These are phyloP conservation scores for Candida incommunis DNA, from an alignment of 805 yeast species.

Conservation along the genomic window DNA sequence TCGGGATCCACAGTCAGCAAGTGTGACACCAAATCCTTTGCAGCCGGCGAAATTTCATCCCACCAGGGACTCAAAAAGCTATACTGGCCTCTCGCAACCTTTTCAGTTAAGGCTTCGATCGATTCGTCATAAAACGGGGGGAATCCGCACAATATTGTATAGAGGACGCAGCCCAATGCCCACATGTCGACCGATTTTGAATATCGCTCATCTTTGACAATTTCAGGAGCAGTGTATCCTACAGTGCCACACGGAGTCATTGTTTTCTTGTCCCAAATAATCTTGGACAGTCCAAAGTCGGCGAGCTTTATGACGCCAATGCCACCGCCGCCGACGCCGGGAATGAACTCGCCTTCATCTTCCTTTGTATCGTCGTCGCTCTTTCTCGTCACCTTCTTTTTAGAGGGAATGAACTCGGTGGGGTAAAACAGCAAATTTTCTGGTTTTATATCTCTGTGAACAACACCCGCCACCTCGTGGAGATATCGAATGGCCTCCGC, in stretches of 20 bases:
- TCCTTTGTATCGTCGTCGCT: slow-evolving; percentile 34
- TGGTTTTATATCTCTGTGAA: slow-evolving; percentile 74
- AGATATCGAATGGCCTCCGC: slow-evolving; percentile 56
- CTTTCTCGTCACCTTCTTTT: slow-evolving; percentile 19
- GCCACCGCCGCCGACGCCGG: slow-evolving; percentile 83
- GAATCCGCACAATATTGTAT: slow-evolving; percentile 88
- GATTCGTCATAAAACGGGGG: slow-evolving; percentile 92
- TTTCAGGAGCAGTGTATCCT: slow-evolving; percentile 97
- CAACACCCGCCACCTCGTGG: slow-evolving; percentile 58
- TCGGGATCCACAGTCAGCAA: slow-evolving; percentile 60
- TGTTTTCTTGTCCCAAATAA: slow-evolving; percentile 74
- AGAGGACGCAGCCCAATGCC: slow-evolving; percentile 95
- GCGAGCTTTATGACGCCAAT: slow-evolving; percentile 84
- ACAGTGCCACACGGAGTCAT: slow-evolving; percentile 99
- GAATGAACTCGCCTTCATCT: slow-evolving; percentile 78
- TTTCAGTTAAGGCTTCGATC: slow-evolving; percentile 57
- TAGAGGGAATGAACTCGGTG: slow-evolving; percentile 29
- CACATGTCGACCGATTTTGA: slow-evolving; percentile 96
- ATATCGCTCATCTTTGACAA: slow-evolving; percentile 84
- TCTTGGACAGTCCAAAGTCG: slow-evolving; percentile 89
- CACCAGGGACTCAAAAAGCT: slow-evolving; percentile 76
- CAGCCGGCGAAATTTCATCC: slow-evolving; percentile 63
- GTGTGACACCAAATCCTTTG: slow-evolving; percentile 54
- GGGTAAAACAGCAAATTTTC: slow-evolving; percentile 59
- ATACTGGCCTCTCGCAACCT: slow-evolving; percentile 68